Base-by-base conservation (phyloP, 371 early-diverging fungal species). In the Thermomucor indicae-seudaticae region DNA sequence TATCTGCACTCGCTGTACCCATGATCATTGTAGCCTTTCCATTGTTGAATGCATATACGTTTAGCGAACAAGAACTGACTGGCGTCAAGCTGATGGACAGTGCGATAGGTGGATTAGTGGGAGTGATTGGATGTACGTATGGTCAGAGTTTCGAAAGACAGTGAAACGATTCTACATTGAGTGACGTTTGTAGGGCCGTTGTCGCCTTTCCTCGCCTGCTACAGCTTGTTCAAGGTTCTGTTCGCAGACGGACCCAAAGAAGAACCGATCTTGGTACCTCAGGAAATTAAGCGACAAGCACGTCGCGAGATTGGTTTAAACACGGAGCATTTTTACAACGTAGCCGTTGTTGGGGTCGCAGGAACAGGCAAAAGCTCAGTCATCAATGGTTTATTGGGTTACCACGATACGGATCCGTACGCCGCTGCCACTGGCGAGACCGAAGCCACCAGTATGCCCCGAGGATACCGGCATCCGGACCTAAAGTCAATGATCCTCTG, bases 291-390 rank as follows among this genome's bases (percentile, higher is more conserved):
- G 32, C 48, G 60, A 24, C 43, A 48, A 10, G 70, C 71, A 25
- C 53, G 63, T 45, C 23, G 51, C 41, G 52, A 62, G 4, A 66
- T 72, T 19, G 55, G 68, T 12, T 24, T 76, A 3, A 60, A 76
- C 29, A 63, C 67, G 10, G 53, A 57, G n/a, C 40, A 55, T 2
- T 70, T 64, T 52, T 76, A 76, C 43, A 76, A 76, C 38, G 55
- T 76, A 6, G 76, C 72, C 2, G 53, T 72, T 1, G 68, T 70
- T 1, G 76, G 76, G 6, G 50, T 47, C 12, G 56, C 76, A 38
- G 76, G 76, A 25, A 67, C 64, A 8, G 76, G 76, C 38, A 76
- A 76, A 64, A 70, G 72, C 19, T 72, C 73, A 8, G 52, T 72
- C 34, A 65, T 70, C 19, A 76, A 76, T 53, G 76, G 72, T 2